Evolutionary conservation across 1,139 yeast species (phyloP), one percentile per base, ranked within the genome.

Genomic region (Debaryomycetaceae sp.): DNA sequence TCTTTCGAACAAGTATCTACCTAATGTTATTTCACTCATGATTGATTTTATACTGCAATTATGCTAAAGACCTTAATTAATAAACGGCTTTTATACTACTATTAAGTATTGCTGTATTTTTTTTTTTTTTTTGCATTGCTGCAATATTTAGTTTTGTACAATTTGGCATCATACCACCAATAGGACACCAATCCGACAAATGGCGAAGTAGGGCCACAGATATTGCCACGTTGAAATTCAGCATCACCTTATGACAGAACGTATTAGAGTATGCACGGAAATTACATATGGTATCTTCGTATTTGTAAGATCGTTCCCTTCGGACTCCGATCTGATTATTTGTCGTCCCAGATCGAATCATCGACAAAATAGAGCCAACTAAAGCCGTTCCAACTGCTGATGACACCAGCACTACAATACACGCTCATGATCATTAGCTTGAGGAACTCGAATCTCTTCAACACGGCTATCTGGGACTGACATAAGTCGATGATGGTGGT

Each of bases 341-440:
- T 54, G 42, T 56, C 59, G 11, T 42, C 57, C 89, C 89, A 83
- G 5, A 84, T 67, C 5, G 76, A 70, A 53, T 85, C 93, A 55
- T 85, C 87, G 44, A 88, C 82, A 61, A 90, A 87, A 60, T 88
- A 91, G 41, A 87, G 68, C 96, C 96, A 89, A 46, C 87, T 81
- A 52, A 93, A 80, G 1, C 95, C 95, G 49, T 86, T 80, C 96
- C 97, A 95, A 45, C 96, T 83, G 41, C 90, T 78, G 5, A 91
- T 73, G 2, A 93, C 81, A 6, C 99, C 99, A 31, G 88, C 53
- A 0, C 90, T 82, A 62, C 97, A 89, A 63, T 91, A 91, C 2
- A 88, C 85, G 53, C 97, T 88, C 45, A 88, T 79, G 7, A 83
- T 67, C 88, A 93, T 88, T 51, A 93, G 74, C 42, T 88, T 82